phyloP scores from a whole-genome alignment of 805 yeast genomes.

The Danielia reshetovae region DNA sequence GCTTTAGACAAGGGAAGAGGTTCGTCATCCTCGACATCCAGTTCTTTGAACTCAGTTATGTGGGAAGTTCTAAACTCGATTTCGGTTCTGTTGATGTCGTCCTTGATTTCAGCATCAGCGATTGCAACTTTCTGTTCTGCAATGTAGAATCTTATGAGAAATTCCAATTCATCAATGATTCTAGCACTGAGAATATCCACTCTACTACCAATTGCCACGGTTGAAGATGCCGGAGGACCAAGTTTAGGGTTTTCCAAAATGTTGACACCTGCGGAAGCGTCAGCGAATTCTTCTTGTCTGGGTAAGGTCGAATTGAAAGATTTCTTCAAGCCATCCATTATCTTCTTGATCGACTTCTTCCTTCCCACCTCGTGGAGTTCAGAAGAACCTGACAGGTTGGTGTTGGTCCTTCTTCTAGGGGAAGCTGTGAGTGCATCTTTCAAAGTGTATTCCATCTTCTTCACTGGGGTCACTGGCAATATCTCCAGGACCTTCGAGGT shows the following conservation, averaged over 20 bases:
- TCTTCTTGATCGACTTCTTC: constrained; percentile 32
- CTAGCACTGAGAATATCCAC: constrained; percentile 68
- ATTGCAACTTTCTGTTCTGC: constrained; percentile 11
- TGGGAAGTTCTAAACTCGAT: constrained; percentile 1
- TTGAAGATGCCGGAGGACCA: constrained; percentile 2
- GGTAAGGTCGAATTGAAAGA: constrained; percentile 19
- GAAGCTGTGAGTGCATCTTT: constrained; percentile 7
- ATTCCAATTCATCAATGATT: constrained; percentile 65
- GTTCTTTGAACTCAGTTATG: background rate
- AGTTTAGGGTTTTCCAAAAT: background rate
- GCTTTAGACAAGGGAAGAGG: no score
- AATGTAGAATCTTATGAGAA: constrained; percentile 44
- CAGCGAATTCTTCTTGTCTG: background rate
- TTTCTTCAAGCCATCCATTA: constrained; percentile 41
- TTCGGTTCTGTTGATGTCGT: constrained; percentile 5
- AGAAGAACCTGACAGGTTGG: background rate
- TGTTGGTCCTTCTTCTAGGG: background rate
- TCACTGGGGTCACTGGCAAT: constrained; percentile 67
- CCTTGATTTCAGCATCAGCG: constrained; percentile 9
- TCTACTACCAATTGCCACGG: constrained; percentile 27
- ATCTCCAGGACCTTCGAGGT: constrained; percentile 41
- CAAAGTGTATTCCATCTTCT: constrained; percentile 46
- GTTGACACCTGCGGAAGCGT: background rate
- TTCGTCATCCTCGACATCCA: background rate
- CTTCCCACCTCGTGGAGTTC: constrained; percentile 20